phyloP scores from a whole-genome alignment of 225 moss, liverwort and hornwort genomes.

The Ulota crispa region DNA sequence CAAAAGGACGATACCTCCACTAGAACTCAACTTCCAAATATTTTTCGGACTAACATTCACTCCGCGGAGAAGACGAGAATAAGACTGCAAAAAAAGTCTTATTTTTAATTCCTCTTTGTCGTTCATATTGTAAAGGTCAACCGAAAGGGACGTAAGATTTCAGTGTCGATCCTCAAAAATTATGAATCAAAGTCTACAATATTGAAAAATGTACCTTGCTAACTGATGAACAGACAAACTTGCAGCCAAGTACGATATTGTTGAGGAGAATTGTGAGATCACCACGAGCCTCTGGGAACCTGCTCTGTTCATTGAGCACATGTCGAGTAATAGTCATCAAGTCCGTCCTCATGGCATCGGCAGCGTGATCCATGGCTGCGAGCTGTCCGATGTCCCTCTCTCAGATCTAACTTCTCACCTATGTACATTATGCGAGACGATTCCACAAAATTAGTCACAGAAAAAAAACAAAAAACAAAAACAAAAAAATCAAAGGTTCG shows the following conservation, averaged over 20 bases:
- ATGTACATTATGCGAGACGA: slow-evolving; percentile 18
- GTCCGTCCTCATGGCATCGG: slow-evolving; percentile 86
- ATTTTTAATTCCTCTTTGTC: neutral
- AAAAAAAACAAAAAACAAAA: neutral
- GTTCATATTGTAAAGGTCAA: neutral
- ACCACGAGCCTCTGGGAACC: slow-evolving; percentile 85
- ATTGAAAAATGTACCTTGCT: slow-evolving; percentile 63
- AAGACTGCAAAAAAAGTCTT: neutral
- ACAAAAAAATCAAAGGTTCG: neutral
- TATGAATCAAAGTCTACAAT: neutral
- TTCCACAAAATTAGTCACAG: slow-evolving; percentile 1
- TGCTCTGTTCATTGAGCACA: slow-evolving; percentile 97
- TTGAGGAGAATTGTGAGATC: slow-evolving; percentile 97
- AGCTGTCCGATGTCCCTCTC: slow-evolving; percentile 17
- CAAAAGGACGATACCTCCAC: neutral
- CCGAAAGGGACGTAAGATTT: neutral
- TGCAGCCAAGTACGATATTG: slow-evolving; percentile 98
- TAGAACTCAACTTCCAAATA: neutral
- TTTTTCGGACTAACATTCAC: neutral
- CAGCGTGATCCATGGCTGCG: slow-evolving; percentile 78
- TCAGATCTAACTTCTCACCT: slow-evolving; percentile 19
- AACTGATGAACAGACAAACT: slow-evolving; percentile 96
- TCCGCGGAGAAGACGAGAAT: neutral
- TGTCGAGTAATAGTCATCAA: slow-evolving; percentile 90
- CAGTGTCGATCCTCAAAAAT: neutral